Conservation (phyloP, 352 stramenopile genomes). For the Lagenidium giganteum region DNA sequence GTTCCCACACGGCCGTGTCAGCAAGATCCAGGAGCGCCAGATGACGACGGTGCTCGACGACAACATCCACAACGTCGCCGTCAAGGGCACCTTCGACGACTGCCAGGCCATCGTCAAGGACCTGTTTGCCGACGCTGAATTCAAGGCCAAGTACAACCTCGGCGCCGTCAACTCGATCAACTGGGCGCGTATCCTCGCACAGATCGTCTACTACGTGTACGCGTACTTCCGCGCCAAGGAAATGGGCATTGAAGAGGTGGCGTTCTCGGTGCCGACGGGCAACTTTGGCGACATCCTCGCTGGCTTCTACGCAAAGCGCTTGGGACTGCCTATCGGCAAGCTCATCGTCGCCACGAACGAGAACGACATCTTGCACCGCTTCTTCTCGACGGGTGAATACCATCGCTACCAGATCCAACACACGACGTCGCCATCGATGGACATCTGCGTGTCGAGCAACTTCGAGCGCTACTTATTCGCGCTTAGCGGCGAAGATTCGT, state of each 20-base stretch:
- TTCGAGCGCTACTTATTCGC: constrained; percentile 99
- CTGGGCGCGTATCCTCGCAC: constrained; percentile 97
- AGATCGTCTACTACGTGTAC: constrained; percentile 99
- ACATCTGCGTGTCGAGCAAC: constrained; percentile 99
- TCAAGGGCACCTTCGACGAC: constrained; percentile 98
- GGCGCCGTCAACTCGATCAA: constrained; percentile 99
- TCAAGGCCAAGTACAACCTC: constrained; percentile 91
- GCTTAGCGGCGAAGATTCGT: constrained; percentile 90
- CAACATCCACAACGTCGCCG: constrained; percentile 97
- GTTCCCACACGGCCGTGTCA: constrained; percentile 95
- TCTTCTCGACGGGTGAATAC: constrained; percentile 97
- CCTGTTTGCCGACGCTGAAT: constrained; percentile 92
- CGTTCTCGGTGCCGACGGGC: constrained; percentile 97
- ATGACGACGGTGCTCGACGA: constrained; percentile 98
- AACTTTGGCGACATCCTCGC: constrained; percentile 99
- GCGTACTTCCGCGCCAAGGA: constrained; percentile 91
- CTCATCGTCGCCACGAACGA: constrained; percentile 99
- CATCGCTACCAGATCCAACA: constrained; percentile 89
- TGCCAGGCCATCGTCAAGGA: constrained; percentile 99
- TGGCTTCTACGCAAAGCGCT: constrained; percentile 94
- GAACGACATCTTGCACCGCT: constrained; percentile 98
- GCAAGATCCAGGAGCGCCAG: constrained; percentile 97
- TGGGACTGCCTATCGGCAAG: constrained; percentile 93
- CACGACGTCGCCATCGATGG: constrained; percentile 97
- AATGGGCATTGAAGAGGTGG: constrained; percentile 64